phyloP scores from a whole-genome alignment of 257 asterid species.

The Verbascum thapsus region DNA sequence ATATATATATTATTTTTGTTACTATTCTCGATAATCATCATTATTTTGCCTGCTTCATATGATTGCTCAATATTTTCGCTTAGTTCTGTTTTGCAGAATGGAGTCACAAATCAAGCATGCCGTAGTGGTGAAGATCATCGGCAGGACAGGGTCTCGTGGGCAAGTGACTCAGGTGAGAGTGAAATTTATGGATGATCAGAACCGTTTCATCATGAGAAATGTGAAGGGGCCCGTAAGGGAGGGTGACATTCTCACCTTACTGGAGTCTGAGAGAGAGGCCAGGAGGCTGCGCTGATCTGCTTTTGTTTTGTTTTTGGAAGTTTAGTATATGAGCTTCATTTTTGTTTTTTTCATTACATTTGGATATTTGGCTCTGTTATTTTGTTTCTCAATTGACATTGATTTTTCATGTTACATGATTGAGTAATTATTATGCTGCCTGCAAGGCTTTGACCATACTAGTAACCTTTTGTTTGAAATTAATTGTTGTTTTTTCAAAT shows the following conservation, averaged over 20 bases:
- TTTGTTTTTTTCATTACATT: slow-evolving; percentile 14
- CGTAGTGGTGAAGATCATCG: slow-evolving; percentile 41
- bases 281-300: slow-evolving; percentile 41
- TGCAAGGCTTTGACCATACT: background rate
- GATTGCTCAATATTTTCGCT: background rate
- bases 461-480: background rate
- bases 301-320: background rate
- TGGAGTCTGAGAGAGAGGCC: slow-evolving; percentile 49
- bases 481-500: background rate
- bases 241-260: slow-evolving; percentile 46
- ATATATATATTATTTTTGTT: background rate
- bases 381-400: slow-evolving; percentile 20
- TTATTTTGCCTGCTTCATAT: background rate
- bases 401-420: slow-evolving; percentile 6
- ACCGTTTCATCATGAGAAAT: slow-evolving; percentile 46
- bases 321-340: background rate
- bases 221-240: slow-evolving; percentile 51
- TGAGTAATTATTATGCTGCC: background rate
- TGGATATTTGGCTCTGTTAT: background rate
- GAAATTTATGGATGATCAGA: slow-evolving; percentile 42
- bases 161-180: slow-evolving; percentile 50
- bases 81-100: slow-evolving; percentile 35
- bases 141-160: slow-evolving; percentile 50
- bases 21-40: background rate
- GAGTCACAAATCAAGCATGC: slow-evolving; percentile 51